Evolutionary conservation across 345 rosid species (phyloP).

Genomic region (Bretschneidera sinensis): DNA sequence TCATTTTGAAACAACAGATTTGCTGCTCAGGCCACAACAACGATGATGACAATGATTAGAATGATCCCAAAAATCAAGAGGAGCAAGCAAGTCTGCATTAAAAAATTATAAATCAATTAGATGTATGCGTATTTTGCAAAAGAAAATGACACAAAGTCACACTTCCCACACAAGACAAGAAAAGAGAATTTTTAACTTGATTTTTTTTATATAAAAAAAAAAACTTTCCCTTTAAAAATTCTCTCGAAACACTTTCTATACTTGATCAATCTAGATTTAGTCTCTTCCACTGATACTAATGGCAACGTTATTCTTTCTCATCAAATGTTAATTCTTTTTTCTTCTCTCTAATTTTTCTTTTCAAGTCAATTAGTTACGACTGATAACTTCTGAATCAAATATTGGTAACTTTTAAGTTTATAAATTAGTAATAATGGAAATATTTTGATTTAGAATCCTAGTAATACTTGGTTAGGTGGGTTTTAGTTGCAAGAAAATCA

Average conservation of each 20-base stretch:
- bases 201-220: neutral
- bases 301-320: neutral
- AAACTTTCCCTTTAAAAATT: neutral
- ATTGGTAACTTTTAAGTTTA: too few species aligned
- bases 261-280: neutral
- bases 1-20: neutral
- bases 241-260: neutral
- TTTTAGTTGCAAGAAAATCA: too few species aligned
- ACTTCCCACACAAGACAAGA: neutral
- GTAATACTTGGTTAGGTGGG: neutral
- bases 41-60: constrained; percentile 53
- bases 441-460: neutral
- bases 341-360: neutral
- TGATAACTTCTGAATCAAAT: too few species aligned
- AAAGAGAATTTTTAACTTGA: neutral
- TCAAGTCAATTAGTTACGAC: neutral
- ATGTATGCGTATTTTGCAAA: neutral
- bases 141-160: neutral
- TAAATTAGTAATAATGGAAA: too few species aligned
- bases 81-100: constrained; percentile 64
- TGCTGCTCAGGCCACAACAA: constrained; percentile 43
- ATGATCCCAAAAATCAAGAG: constrained; percentile 61
- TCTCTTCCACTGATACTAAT: neutral
- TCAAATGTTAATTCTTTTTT: too few species aligned
- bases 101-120: constrained; percentile 5